phyloP scores from a whole-genome alignment of 306 rosid species.

The Dalbergia cochinchinensis region DNA sequence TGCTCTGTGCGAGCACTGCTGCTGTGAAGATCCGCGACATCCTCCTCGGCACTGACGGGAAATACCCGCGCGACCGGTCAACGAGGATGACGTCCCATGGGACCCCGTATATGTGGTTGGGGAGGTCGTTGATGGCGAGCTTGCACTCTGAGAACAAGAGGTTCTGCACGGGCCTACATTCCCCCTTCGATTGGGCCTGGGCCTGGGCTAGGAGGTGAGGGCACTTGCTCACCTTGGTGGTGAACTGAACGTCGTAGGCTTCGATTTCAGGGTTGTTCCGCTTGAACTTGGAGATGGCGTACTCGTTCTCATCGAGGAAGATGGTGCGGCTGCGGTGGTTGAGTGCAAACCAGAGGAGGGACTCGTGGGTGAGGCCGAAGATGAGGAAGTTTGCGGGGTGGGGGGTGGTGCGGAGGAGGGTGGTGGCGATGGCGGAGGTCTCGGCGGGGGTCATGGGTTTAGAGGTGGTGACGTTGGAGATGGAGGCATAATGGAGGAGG shows the following conservation, averaged over 20 bases:
- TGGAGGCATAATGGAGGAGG: slow-evolving; percentile 77
- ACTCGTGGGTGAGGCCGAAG: slow-evolving; percentile 91
- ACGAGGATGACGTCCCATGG: slow-evolving; percentile 85
- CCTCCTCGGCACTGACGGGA: slow-evolving; percentile 73
- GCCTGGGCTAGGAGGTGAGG: slow-evolving; percentile 57
- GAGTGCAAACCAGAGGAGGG: slow-evolving; percentile 86
- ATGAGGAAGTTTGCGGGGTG: slow-evolving; percentile 70
- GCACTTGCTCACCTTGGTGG: slow-evolving; percentile 64
- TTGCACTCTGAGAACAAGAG: slow-evolving; percentile 88
- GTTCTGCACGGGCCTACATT: slow-evolving; percentile 86
- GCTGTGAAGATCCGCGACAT: slow-evolving; percentile 88
- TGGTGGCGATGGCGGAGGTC: slow-evolving; percentile 55
- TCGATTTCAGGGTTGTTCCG: slow-evolving; percentile 74
- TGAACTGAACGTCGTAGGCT: slow-evolving; percentile 81
- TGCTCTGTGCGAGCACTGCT: slow-evolving; percentile 77
- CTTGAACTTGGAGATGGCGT: slow-evolving; percentile 74
- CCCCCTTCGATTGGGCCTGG: slow-evolving; percentile 41
- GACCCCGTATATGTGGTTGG: slow-evolving; percentile 79
- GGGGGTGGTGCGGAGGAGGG: slow-evolving; percentile 51
- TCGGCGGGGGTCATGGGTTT: slow-evolving; percentile 65
- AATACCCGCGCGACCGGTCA: slow-evolving; percentile 88
- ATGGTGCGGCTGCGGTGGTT: slow-evolving; percentile 78
- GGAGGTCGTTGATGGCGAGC: slow-evolving; percentile 86
- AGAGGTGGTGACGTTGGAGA: slow-evolving; percentile 43
- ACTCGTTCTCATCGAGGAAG: slow-evolving; percentile 83